These are phyloP conservation scores for Exophiala calicioides DNA, from an alignment of 2,329 filamentous ascomycete genomes.

Conservation along the genomic window DNA sequence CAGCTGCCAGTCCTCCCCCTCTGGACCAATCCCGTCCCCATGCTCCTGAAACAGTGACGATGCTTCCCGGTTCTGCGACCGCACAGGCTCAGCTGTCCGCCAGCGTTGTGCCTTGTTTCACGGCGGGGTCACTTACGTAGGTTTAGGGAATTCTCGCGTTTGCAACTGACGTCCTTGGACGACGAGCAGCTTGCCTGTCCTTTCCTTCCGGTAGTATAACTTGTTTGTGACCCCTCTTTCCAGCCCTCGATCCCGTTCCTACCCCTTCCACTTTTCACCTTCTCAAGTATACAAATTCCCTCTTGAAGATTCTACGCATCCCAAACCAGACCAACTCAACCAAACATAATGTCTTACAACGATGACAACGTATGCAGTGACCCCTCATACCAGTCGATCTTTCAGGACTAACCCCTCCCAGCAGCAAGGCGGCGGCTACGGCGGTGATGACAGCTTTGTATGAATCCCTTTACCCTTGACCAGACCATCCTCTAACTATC, in stretches of 20 bases:
- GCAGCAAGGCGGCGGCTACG: constrained; percentile 29
- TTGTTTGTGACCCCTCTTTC: background rate
- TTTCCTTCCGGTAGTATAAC: background rate
- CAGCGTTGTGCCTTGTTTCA: constrained; percentile 14
- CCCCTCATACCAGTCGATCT: background rate
- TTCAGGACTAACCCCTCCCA: constrained; percentile 7
- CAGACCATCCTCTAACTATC: constrained; percentile 1
- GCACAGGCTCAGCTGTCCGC: constrained; percentile 7
- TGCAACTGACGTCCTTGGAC: background rate
- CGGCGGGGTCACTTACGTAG: constrained; percentile 5
- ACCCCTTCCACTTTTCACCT: background rate
- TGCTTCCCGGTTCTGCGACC: background rate
- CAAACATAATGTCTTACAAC: constrained; percentile 27
- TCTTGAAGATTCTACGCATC: background rate
- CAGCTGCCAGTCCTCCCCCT: no score
- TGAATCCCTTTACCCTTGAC: background rate
- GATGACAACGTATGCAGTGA: constrained; percentile 26
- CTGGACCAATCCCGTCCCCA: no score
- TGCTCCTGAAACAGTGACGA: background rate
- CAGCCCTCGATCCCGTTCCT: background rate
- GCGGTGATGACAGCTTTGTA: constrained; percentile 30
- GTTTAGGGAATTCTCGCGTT: background rate
- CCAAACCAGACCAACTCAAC: background rate
- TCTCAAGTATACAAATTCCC: background rate
- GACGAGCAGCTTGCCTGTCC: background rate